Conservation (phyloP, 805 yeast species). For the Metschnikowia dekortorum region DNA sequence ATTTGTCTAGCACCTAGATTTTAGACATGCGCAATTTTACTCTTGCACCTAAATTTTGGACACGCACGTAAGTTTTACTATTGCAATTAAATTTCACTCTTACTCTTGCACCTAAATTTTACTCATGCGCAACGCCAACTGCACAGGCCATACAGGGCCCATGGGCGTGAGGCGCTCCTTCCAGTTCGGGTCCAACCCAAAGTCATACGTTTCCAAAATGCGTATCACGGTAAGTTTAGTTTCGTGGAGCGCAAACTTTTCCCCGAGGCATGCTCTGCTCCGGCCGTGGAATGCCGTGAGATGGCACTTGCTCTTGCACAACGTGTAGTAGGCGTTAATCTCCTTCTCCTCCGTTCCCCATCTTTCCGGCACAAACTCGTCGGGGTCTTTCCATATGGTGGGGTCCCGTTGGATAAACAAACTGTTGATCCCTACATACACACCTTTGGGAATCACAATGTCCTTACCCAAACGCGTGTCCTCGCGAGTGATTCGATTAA, state of each 20-base stretch:
- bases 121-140: slow-evolving; percentile 18
- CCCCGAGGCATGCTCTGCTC: slow-evolving; percentile 57
- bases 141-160: slow-evolving; percentile 52
- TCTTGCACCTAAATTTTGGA: no score
- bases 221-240: slow-evolving; percentile 35
- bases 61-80: no score
- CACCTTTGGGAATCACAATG: slow-evolving; percentile 45
- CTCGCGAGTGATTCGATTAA: slow-evolving; percentile 44
- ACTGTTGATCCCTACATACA: slow-evolving; percentile 54
- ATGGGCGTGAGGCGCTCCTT: slow-evolving; percentile 49
- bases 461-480: slow-evolving; percentile 36
- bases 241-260: slow-evolving; percentile 49
- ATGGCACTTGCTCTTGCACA: slow-evolving; percentile 41
- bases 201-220: slow-evolving; percentile 32
- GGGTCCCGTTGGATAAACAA: slow-evolving; percentile 46
- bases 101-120: neutral
- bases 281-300: slow-evolving; percentile 58
- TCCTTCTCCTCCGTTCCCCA: slow-evolving; percentile 46
- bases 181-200: slow-evolving; percentile 43
- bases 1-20: neutral
- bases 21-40: no score
- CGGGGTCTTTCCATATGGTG: slow-evolving; percentile 41
- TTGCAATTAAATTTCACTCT: no score
- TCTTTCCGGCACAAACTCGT: slow-evolving; percentile 43
- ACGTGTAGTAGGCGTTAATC: slow-evolving; percentile 35